A percentile compares a stretch with the other conserved stretches of the same genome.
phyloP scores from a whole-genome alignment of 2,329 filamentous ascomycete genomes.

The Colletotrichum spinosum region DNA sequence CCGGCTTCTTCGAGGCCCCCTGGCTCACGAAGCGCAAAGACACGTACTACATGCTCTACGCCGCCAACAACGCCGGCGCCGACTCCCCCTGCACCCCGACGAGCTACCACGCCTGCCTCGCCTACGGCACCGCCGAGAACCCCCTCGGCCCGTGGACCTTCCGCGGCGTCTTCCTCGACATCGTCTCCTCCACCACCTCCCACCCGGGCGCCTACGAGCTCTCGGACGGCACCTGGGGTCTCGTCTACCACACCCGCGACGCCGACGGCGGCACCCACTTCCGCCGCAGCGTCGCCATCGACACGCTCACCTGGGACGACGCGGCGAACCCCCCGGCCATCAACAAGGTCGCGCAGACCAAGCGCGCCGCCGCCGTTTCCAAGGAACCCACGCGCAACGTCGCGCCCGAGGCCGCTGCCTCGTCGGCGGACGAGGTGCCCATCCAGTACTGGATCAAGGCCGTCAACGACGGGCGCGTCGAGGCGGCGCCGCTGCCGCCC shows the following conservation, averaged over 20 bases:
- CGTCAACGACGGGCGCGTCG: conserved; percentile 47
- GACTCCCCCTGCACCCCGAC: conserved; percentile 52
- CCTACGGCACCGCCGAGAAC: conserved; percentile 48
- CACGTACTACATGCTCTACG: conserved; percentile 54
- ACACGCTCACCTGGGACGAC: conserved; percentile 48
- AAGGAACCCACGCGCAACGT: conserved; percentile 47
- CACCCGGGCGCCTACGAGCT: conserved; percentile 49
- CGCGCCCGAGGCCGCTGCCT: conserved; percentile 42
- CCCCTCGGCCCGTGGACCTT: conserved; percentile 52
- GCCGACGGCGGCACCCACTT: conserved; percentile 49
- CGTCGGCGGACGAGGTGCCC: conserved; percentile 44
- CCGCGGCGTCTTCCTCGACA: conserved; percentile 46
- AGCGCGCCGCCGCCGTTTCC: conserved; percentile 38
- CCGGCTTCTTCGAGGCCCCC: conserved; percentile 52
- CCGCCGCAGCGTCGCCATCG: conserved; percentile 50
- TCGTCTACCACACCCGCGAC: conserved; percentile 51
- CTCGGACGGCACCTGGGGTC: conserved; percentile 43
- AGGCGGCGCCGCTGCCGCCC: conserved; percentile 47
- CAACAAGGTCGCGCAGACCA: conserved; percentile 45
- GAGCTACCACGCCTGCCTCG: conserved; percentile 52
- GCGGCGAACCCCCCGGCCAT: conserved; percentile 42
- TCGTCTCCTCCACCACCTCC: conserved; percentile 52
- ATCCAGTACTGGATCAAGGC: conserved; percentile 52
- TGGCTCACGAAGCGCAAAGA: conserved; percentile 50
- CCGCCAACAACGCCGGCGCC: conserved; percentile 51